Evolutionary conservation across 257 asterid species (phyloP).

Genomic region (Galeopsis tetrahit): DNA sequence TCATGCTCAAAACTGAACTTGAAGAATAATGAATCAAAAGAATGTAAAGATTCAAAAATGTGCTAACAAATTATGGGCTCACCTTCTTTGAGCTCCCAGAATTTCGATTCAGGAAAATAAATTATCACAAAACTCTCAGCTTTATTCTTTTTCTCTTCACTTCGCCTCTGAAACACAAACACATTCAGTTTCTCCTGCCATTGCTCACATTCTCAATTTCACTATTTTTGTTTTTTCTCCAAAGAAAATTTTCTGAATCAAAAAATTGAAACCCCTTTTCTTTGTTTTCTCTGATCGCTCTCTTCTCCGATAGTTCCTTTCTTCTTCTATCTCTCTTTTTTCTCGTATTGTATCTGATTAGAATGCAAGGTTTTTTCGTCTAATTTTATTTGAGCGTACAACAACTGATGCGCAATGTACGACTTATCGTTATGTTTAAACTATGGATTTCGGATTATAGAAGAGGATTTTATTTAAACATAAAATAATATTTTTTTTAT

Average conservation of each 20-base stretch:
- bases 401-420: conserved; percentile 26
- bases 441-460: conserved; percentile 33
- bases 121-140: conserved; percentile 35
- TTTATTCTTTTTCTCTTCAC: conserved; percentile 39
- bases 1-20: conserved; percentile 41
- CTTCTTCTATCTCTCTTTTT: conserved; percentile 35
- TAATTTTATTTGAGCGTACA: conserved; percentile 39
- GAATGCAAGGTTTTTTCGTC: conserved; percentile 29
- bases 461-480: conserved; percentile 2
- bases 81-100: conserved; percentile 62
- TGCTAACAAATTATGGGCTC: conserved; percentile 44
- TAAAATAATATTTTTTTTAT: no score
- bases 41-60: conserved; percentile 49
- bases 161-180: conserved; percentile 62
- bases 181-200: conserved; percentile 54
- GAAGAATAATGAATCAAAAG: conserved; percentile 40
- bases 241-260: conserved; percentile 40
- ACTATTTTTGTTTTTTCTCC: conserved; percentile 30
- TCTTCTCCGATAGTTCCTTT: conserved; percentile 44
- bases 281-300: conserved; percentile 73
- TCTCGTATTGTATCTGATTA: conserved; percentile 57
- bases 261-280: conserved; percentile 60
- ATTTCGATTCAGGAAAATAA: conserved; percentile 44
- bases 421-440: not conserved
- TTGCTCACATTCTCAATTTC: conserved; percentile 60